phyloP scores from a whole-genome alignment of 257 asterid species.

The Striga asiatica region DNA sequence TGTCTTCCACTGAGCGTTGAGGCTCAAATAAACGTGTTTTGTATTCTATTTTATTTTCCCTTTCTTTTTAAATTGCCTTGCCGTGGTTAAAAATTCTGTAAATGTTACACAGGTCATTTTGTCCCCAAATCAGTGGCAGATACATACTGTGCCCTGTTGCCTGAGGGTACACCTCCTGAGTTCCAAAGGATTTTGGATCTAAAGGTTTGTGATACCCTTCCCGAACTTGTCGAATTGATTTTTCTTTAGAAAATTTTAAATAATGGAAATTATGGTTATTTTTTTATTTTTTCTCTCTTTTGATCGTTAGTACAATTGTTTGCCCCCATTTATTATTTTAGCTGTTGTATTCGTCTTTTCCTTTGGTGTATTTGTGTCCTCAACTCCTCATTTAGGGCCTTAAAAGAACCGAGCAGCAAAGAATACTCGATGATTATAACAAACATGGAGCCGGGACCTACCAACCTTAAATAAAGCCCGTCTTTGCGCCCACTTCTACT shows the following conservation, averaged over 20 bases:
- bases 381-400: conserved; percentile 87
- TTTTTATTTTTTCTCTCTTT: too few relatives aligned
- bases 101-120: conserved; percentile 62
- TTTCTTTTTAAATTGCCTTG: not conserved
- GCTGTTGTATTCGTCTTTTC: not conserved
- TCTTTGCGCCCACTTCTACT: conserved; percentile 32
- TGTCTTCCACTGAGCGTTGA: not conserved
- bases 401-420: conserved; percentile 85
- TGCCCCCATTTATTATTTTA: too few relatives aligned
- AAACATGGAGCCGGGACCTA: conserved; percentile 74
- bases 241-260: too few relatives aligned
- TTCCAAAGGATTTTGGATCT: conserved; percentile 94
- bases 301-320: not conserved
- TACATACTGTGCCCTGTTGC: conserved; percentile 91
- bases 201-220: conserved; percentile 42
- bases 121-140: conserved; percentile 96
- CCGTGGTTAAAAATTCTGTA: conserved; percentile 6
- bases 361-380: too few relatives aligned
- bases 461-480: conserved; percentile 45
- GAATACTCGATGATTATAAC: conserved; percentile 81
- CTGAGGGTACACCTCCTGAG: conserved; percentile 87
- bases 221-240: not conserved
- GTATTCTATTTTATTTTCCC: not conserved
- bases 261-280: too few relatives aligned
- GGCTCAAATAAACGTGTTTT: not conserved